These are phyloP conservation scores for Neonectria faginata DNA, from an alignment of 2,329 filamentous ascomycete species.

Conservation along the genomic window DNA sequence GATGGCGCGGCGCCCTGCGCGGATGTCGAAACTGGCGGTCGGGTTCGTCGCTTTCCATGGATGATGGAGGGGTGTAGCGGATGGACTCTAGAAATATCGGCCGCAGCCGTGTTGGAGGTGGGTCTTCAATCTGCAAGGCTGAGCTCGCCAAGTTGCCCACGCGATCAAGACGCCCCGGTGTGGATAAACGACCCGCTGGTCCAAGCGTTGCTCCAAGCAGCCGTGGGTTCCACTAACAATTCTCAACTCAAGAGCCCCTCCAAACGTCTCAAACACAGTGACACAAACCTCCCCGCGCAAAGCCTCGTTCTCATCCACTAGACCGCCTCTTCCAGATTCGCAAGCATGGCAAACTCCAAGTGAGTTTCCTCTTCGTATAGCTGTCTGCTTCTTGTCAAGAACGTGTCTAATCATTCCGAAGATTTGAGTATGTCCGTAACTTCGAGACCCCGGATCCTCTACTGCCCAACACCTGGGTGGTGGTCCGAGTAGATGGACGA, in stretches of 20 bases:
- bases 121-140: conserved; percentile 51
- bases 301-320: conserved; percentile 13
- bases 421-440: conserved; percentile 91
- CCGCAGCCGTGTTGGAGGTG: conserved; percentile 42
- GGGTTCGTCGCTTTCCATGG: conserved; percentile 37
- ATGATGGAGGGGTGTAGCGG: conserved; percentile 33
- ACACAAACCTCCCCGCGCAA: conserved; percentile 26
- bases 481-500: conserved; percentile 91
- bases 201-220: conserved; percentile 28
- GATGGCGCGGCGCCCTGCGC: conserved; percentile 17
- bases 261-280: conserved; percentile 31
- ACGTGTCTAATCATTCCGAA: conserved; percentile 52
- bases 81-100: conserved; percentile 35
- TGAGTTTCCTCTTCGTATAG: conserved; percentile 43
- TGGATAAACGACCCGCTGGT: conserved; percentile 26
- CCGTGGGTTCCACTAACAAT: conserved; percentile 44
- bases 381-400: background rate
- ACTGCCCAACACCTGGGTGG: conserved; percentile 93
- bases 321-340: conserved; percentile 14
- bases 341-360: conserved; percentile 68
- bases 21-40: conserved; percentile 11
- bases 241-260: conserved; percentile 39
- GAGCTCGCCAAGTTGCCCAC: conserved; percentile 24
- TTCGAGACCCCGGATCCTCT: conserved; percentile 88
- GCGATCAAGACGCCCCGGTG: conserved; percentile 23